Conservation (phyloP, 2,329 filamentous ascomycete species). For the Aspergillus sp. region DNA sequence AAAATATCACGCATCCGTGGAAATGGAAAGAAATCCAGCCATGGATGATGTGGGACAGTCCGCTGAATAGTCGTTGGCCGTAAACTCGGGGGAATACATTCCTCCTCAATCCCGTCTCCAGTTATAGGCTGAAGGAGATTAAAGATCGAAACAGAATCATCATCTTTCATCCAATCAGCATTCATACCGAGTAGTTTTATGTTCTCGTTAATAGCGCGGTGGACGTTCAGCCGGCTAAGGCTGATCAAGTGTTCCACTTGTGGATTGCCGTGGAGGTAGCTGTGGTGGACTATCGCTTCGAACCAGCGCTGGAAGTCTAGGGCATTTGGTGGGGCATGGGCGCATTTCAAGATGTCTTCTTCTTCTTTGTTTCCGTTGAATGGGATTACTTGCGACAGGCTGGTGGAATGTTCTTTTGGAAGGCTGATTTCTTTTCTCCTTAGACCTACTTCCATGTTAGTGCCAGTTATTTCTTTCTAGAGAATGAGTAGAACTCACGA, state of each 20-base stretch:
- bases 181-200: constrained; percentile 16
- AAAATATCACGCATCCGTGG: constrained; percentile 35
- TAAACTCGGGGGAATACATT: constrained; percentile 18
- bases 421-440: neutral
- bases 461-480: neutral
- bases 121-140: constrained; percentile 5
- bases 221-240: constrained; percentile 20
- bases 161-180: constrained; percentile 6
- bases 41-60: constrained; percentile 28
- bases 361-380: neutral
- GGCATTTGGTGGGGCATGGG: constrained; percentile 1
- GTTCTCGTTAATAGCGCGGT: constrained; percentile 21
- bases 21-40: constrained; percentile 39
- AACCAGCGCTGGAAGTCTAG: neutral
- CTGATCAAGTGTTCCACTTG: constrained; percentile 20
- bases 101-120: constrained; percentile 1
- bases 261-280: constrained; percentile 8
- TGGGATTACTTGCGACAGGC: neutral
- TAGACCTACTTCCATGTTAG: neutral
- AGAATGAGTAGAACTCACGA: constrained; percentile 5
- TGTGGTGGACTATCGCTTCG: constrained; percentile 3
- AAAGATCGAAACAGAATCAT: constrained; percentile 15
- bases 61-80: constrained; percentile 31
- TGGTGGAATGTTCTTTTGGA: neutral
- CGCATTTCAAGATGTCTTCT: constrained; percentile 1